These are phyloP conservation scores for Suillus subaureus DNA, from an alignment of 768 basidiomycete genomes.

Conservation along the genomic window DNA sequence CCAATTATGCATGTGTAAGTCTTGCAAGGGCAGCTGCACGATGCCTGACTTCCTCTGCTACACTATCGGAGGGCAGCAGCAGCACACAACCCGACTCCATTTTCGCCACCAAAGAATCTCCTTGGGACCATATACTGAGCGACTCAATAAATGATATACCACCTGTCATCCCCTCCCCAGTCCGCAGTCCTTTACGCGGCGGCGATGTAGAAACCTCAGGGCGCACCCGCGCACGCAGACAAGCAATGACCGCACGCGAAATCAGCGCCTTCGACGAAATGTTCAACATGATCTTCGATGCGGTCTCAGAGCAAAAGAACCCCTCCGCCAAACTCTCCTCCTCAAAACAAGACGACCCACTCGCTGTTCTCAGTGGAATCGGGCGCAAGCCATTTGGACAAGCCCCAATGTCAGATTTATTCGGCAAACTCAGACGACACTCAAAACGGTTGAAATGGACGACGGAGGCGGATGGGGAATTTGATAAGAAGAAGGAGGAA, in stretches of 20 bases:
- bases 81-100: slow-evolving; percentile 28
- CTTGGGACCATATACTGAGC: slow-evolving; percentile 59
- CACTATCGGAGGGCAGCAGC: not conserved
- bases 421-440: slow-evolving; percentile 55
- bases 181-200: slow-evolving; percentile 18
- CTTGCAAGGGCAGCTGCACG: slow-evolving; percentile 12
- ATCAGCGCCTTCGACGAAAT: slow-evolving; percentile 68
- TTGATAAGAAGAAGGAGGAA: slow-evolving; percentile 72
- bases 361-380: slow-evolving; percentile 11
- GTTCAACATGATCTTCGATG: slow-evolving; percentile 71
- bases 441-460: slow-evolving; percentile 54
- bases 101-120: slow-evolving; percentile 37
- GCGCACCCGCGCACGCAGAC: slow-evolving; percentile 37
- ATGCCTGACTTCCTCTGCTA: not conserved
- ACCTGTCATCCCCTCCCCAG: slow-evolving; percentile 24
- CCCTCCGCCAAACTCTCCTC: slow-evolving; percentile 14
- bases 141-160: slow-evolving; percentile 38
- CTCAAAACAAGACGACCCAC: not conserved
- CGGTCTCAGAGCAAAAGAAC: slow-evolving; percentile 40
- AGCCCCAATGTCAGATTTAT: slow-evolving; percentile 47
- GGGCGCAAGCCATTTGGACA: slow-evolving; percentile 19
- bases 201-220: not conserved
- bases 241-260: slow-evolving; percentile 72
- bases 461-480: slow-evolving; percentile 49
- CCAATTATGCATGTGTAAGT: slow-evolving; percentile 2